Base-by-base conservation (phyloP, 257 asterid species). In the Plantago elongata region DNA sequence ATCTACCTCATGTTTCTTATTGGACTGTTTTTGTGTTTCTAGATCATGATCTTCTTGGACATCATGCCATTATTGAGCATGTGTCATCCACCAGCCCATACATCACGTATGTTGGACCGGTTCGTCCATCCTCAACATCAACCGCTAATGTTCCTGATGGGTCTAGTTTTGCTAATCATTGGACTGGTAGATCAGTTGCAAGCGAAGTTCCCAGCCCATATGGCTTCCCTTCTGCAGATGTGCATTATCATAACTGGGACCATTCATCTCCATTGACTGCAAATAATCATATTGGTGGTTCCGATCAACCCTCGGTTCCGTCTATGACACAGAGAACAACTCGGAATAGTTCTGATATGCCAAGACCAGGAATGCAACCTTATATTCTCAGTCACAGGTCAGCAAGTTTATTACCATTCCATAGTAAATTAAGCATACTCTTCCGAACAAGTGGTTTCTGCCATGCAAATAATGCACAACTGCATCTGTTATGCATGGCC, bases 101-200 rank as follows among this genome's bases (percentile, higher is more conserved):
- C 61, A 60, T 90, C 70, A 86, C 97, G 47, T 90, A 84, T 76
- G 63, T 87, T 64, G 97, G 96, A 66, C 95, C 94, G 40, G 29
- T 85, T 52, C 96, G 76, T 60, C 90, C 90, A 57, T 79, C 97
- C 52, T 83, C 95, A 62, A 78, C 82, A 65, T 82, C 94, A 22
- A 78, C 74, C 56, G 86, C 82, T 55, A 79, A 62, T 54, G 77
- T 84, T 65, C 78, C 88, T 3, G 96, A 85, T 68, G 87, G 87
- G 60, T 75, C 93, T 65, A 84, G 61, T 79, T 83, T 79, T 47
- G 84, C 64, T 65, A 83, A 58, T 80, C 91, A 76, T 67, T 89
- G 97, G 97, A 79, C 42, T 72, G 87, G 84, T 54, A 82, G 85
- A 54, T 75, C 95, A 40, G 71, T 78, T 55, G 82, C 86, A 47